These are phyloP conservation scores for Pulveroboletus frians DNA, from an alignment of 768 basidiomycete species.

Conservation along the genomic window DNA sequence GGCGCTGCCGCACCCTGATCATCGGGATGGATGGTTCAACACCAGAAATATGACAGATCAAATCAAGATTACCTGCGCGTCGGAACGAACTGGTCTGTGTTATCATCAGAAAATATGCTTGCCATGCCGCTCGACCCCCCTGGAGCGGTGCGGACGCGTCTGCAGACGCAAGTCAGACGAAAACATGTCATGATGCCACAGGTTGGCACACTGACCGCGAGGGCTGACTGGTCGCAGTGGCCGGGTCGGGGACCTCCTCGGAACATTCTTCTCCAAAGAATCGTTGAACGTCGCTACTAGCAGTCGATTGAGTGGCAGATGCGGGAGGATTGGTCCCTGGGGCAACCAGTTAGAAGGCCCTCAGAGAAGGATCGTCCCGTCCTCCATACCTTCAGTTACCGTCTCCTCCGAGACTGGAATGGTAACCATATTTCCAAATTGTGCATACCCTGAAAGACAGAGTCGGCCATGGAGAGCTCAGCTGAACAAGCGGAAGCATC, in stretches of 20 bases:
- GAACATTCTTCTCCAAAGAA: conserved; percentile 36
- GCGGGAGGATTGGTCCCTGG: conserved; percentile 12
- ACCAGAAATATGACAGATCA: background rate
- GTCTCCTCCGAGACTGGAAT: conserved; percentile 23
- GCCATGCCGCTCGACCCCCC: conserved; percentile 28
- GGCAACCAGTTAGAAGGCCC: background rate
- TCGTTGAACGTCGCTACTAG: background rate
- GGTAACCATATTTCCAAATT: conserved; percentile 51
- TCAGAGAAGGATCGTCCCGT: background rate
- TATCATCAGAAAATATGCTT: conserved; percentile 43
- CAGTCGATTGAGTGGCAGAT: conserved; percentile 1
- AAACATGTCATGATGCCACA: background rate
- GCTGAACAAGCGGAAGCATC: background rate
- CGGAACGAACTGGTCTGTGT: conserved; percentile 52
- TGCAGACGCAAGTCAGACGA: conserved; percentile 14
- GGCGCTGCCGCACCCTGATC: conserved; percentile 58
- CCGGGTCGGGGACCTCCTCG: conserved; percentile 49
- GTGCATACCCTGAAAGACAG: conserved; percentile 53
- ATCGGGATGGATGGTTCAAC: background rate
- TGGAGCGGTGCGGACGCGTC: conserved; percentile 31
- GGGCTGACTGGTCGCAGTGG: conserved; percentile 26
- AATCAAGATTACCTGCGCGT: conserved; percentile 51
- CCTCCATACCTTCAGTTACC: conserved; percentile 15
- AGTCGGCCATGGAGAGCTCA: background rate
- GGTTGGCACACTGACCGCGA: conserved; percentile 28